Evolutionary conservation across 345 rosid genomes (phyloP), one percentile per base, ranked within the genome.

Genomic region (Microthlaspi erraticum): DNA sequence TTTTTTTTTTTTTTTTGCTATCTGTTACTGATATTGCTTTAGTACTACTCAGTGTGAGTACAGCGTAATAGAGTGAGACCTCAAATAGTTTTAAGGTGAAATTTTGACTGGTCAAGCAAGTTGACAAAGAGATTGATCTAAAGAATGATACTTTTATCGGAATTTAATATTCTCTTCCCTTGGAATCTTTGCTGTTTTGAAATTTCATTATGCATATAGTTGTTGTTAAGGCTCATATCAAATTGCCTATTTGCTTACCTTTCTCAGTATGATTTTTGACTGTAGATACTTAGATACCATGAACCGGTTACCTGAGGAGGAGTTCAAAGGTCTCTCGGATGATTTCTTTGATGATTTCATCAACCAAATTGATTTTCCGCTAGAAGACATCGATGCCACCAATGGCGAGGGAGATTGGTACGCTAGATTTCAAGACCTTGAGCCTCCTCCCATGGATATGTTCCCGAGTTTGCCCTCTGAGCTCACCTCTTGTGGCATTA

Each of bases 291-390:
- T 67, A 53, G 71, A 37, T 39, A 79, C 53, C 46, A 79, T 83
- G 84, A 80, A 32, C 60, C 83, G 89, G 92, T 77, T 78, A 16
- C 64, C 79, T 36, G 92, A 86, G 46, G 82, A 79, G 53, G 78
- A 81, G 31, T 76, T 90, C 34, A 74, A 81, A 44, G 84, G 83
- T 16, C 71, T 82, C 19, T 51, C 82, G 0, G 97, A 88, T 75
- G 88, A 85, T 72, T 82, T 86, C 62, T 84, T 86, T 54, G 88
- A 86, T 68, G 87, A 84, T 45, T 75, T 81, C 54, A 55, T 87
- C 42, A 79, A 81, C 49, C 78, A 52, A n/a, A 44, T 88, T 5
- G 93, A 86, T 66, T 76, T 83, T 31, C 87, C 97, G 0, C 49
- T 78, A 49, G 96, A 91, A 70, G 93, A 84, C 55, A 68, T 79